Base-by-base conservation (phyloP, 2,329 filamentous ascomycete genomes). In the Penicillium sp. region DNA sequence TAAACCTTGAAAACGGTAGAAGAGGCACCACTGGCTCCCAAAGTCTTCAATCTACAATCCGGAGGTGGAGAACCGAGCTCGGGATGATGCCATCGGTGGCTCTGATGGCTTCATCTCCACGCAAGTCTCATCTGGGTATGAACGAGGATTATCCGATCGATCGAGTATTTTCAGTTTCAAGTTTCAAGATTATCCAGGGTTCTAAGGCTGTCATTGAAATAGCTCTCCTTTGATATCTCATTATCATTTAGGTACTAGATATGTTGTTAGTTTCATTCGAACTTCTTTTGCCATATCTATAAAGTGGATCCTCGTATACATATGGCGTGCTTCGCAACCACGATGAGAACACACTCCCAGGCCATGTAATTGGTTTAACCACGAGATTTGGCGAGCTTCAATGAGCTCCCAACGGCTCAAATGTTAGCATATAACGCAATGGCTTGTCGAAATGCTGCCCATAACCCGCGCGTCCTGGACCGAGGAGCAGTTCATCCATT, bases 311-410 rank as follows among this genome's bases (percentile, higher is more conserved):
- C 29, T 18, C 7, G 22, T 29, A 20, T 29, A 15, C 20, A 51
- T 25, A 61, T 61, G 51, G 50, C 60, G 62, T 64, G 62, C 60
- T 64, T 58, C 45, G 33, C 18, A 18, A 59, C 50, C 41, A 9
- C 33, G 33, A 64, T 64, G 60, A 64, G 53, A 54, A 61, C 56
- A 56, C 48, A 15, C 9, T 7, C 11, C 33, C 23, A 31, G 3
- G 3, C 22, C n/a, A 14, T 22, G 2, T 48, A 25, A 56, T 49
- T 55, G 45, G 43, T 20, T 25, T 23, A 18, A 14, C 15, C 5
- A 31, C 15, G 31, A 18, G 6, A 45, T 14, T 25, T 37, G 20
- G 15, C 15, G 15, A 25, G 3, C 15, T 18, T 40, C 31, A 49
- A n/a, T n/a, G n/a, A n/a, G n/a, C n/a, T 49, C 46, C 11, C 14